Evolutionary conservation across 108 stramenopile species (phyloP).

Genomic region (Seminavis robusta): DNA sequence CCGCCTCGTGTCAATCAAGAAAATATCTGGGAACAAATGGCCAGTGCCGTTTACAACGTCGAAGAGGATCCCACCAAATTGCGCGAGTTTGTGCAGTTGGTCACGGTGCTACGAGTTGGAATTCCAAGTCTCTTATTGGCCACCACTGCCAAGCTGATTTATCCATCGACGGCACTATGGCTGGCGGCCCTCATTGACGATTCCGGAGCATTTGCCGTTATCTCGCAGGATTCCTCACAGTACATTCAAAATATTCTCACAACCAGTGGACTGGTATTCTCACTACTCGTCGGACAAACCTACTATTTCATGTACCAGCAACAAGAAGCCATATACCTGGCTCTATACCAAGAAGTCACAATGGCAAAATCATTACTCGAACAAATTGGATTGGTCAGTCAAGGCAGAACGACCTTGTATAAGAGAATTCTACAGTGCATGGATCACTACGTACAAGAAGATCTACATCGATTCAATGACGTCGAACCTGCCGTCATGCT

Average conservation of each 20-base stretch:
- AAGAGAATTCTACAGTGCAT: slow-evolving; percentile 54
- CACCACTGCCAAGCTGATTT: slow-evolving; percentile 38
- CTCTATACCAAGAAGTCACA: slow-evolving; percentile 82
- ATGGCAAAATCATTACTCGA: slow-evolving; percentile 80
- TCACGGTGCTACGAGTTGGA: slow-evolving; percentile 45
- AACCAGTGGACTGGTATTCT: slow-evolving; percentile 68
- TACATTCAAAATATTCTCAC: slow-evolving; percentile 89
- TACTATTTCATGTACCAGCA: slow-evolving; percentile 41
- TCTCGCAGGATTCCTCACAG: slow-evolving; percentile 76
- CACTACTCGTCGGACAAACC: slow-evolving; percentile 80
- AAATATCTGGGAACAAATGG: slow-evolving; percentile 9
- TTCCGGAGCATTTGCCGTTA: slow-evolving; percentile 72
- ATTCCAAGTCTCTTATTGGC: slow-evolving; percentile 56
- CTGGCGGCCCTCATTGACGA: slow-evolving; percentile 68
- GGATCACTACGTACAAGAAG: slow-evolving; percentile 63
- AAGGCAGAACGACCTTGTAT: slow-evolving; percentile 71
- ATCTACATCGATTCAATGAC: slow-evolving; percentile 61
- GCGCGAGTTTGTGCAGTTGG: slow-evolving; percentile 11
- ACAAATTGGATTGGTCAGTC: slow-evolving; percentile 83
- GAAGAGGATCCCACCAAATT: not conserved
- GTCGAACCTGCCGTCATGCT: slow-evolving; percentile 64
- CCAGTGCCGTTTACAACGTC: not conserved
- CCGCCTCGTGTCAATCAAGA: not conserved
- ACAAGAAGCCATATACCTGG: slow-evolving; percentile 72
- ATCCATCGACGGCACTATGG: slow-evolving; percentile 46